Conservation (phyloP, 306 rosid species). For the Quercus ilex region DNA sequence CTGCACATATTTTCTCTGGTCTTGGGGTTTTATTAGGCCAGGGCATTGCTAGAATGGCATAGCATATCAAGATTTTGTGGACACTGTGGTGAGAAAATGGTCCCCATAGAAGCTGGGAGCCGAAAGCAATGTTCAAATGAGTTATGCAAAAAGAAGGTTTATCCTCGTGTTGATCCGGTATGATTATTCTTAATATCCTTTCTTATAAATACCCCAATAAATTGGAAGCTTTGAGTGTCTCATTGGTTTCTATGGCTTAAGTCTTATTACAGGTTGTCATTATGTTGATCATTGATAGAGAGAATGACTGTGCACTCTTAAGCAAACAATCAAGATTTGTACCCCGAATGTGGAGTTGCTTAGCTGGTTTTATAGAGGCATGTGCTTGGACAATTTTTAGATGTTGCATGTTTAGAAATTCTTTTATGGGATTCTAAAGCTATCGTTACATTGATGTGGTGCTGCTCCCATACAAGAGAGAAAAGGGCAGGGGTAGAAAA, state of each 20-base stretch:
- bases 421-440: not conserved
- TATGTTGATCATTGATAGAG: constrained; percentile 85
- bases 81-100: constrained; percentile 74
- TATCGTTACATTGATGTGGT: not conserved
- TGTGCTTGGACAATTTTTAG: constrained; percentile 23
- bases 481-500: not conserved
- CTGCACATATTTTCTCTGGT: constrained; percentile 8
- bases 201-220: not conserved
- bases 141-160: constrained; percentile 67
- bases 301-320: constrained; percentile 72
- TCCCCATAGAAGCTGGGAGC: constrained; percentile 72
- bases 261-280: constrained; percentile 65
- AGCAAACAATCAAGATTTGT: constrained; percentile 55
- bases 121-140: constrained; percentile 78
- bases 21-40: constrained; percentile 55
- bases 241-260: constrained; percentile 5
- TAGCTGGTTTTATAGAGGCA: constrained; percentile 91
- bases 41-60: constrained; percentile 91
- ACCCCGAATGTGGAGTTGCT: constrained; percentile 77
- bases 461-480: not conserved
- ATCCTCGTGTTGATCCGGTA: constrained; percentile 95
- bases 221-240: constrained; percentile 16
- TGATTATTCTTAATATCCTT: constrained; percentile 13
- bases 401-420: not conserved
- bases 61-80: constrained; percentile 72